phyloP scores from a whole-genome alignment of 768 basidiomycete genomes.

The Lyophyllum shimeji region DNA sequence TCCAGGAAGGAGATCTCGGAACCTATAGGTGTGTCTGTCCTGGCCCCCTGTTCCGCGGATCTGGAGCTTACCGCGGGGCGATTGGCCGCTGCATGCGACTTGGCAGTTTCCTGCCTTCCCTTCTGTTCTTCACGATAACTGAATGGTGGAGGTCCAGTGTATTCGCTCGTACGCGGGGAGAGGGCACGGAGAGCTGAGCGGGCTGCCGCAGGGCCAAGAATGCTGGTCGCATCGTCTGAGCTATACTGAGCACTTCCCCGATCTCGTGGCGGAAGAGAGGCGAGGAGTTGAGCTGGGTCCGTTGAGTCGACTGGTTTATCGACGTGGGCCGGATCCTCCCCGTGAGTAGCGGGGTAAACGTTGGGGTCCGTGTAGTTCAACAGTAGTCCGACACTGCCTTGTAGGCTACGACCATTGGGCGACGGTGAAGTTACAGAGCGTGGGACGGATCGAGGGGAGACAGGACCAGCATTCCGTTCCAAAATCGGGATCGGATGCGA shows the following conservation, averaged over 20 bases:
- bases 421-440: constrained; percentile 23
- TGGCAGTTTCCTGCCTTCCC: background rate
- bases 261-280: constrained; percentile 14
- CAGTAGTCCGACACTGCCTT: constrained; percentile 20
- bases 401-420: constrained; percentile 12
- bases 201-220: constrained; percentile 19
- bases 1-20: constrained; percentile 14
- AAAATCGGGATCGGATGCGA: constrained; percentile 30
- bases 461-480: constrained; percentile 16
- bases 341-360: background rate
- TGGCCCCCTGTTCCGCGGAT: background rate
- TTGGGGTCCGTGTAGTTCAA: constrained; percentile 19
- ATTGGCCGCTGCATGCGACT: background rate
- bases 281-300: constrained; percentile 2
- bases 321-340: background rate
- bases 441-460: constrained; percentile 24
- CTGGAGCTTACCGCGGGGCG: background rate
- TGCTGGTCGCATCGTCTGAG: constrained; percentile 19
- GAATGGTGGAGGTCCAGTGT: background rate
- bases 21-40: constrained; percentile 1
- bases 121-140: background rate
- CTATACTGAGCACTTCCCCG: constrained; percentile 20
- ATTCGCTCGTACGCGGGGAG: constrained; percentile 22
- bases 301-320: constrained; percentile 1
- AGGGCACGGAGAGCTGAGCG: constrained; percentile 21